Evolutionary conservation across 1,284 basidiomycete species (phyloP).

Genomic region (Tetrapyrgos nigripes): DNA sequence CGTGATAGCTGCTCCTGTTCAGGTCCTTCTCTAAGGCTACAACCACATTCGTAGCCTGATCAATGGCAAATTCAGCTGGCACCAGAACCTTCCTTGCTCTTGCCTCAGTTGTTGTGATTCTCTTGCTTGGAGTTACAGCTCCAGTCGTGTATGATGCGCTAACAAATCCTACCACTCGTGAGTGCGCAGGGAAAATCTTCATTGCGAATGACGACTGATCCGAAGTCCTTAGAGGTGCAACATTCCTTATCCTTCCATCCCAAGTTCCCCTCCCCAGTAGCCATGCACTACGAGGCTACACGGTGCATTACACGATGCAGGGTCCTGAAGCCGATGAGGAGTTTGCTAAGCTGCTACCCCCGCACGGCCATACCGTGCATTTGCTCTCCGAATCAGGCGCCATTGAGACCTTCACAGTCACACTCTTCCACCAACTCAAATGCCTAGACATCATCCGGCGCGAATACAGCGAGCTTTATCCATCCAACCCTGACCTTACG

Average conservation of each 20-base stretch:
- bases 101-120: too few relatives aligned
- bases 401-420: slow-evolving; percentile 26
- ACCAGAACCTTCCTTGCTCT: too few relatives aligned
- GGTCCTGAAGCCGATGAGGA: slow-evolving; percentile 32
- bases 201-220: too few relatives aligned
- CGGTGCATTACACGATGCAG: neutral
- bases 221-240: too few relatives aligned
- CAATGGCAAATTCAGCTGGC: too few relatives aligned
- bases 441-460: slow-evolving; percentile 32
- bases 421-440: slow-evolving; percentile 38
- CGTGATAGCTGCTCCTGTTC: too few relatives aligned
- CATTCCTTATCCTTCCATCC: neutral
- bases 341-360: slow-evolving; percentile 35
- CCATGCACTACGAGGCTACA: neutral
- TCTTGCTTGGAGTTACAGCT: too few relatives aligned
- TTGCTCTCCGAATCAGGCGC: slow-evolving; percentile 12
- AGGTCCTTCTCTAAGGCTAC: too few relatives aligned
- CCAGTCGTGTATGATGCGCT: too few relatives aligned
- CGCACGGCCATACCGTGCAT: slow-evolving; percentile 31
- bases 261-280: neutral
- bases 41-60: too few relatives aligned
- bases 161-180: too few relatives aligned
- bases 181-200: too few relatives aligned
- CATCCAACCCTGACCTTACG: slow-evolving; percentile 17
- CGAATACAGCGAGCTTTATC: slow-evolving; percentile 12